Evolutionary conservation across 2,329 filamentous ascomycete genomes (phyloP).

Genomic region (Xylaria sp.): DNA sequence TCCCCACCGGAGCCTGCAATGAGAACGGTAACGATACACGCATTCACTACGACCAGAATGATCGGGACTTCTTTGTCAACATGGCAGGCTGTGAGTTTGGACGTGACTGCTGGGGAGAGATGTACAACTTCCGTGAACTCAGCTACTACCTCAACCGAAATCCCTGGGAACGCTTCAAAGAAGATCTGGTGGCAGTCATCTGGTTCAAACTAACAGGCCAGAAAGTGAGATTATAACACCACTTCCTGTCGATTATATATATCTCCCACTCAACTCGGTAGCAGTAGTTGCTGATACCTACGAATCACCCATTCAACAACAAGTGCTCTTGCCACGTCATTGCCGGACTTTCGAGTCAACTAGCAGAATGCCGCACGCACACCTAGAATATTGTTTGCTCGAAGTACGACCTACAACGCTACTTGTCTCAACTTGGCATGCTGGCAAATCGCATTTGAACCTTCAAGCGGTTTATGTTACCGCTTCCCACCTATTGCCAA

Average conservation of each 20-base stretch:
- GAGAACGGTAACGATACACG: conserved; percentile 78
- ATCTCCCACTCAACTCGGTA: not conserved
- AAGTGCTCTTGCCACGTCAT: not conserved
- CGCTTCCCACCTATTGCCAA: not conserved
- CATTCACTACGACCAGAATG: conserved; percentile 86
- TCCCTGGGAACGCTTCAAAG: conserved; percentile 80
- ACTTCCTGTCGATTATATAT: not conserved
- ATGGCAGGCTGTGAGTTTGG: conserved; percentile 99
- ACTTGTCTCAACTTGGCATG: not conserved
- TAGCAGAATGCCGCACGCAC: not conserved
- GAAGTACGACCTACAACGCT: not conserved
- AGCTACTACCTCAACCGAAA: conserved; percentile 90
- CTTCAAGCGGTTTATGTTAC: not conserved
- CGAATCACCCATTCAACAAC: not conserved
- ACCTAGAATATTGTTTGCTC: not conserved
- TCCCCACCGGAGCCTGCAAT: conserved; percentile 88
- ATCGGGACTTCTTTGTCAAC: conserved; percentile 94
- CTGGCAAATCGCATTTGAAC: not conserved
- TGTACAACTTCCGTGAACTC: conserved; percentile 93
- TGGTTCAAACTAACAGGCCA: conserved; percentile 73
- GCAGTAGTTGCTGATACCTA: not conserved
- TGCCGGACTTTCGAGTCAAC: not conserved
- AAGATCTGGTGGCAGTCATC: conserved; percentile 69
- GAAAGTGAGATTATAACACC: conserved; percentile 64
- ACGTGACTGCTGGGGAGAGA: conserved; percentile 96